These are phyloP conservation scores for Pisolithus sp. DNA, from an alignment of 768 basidiomycete genomes.

Conservation along the genomic window DNA sequence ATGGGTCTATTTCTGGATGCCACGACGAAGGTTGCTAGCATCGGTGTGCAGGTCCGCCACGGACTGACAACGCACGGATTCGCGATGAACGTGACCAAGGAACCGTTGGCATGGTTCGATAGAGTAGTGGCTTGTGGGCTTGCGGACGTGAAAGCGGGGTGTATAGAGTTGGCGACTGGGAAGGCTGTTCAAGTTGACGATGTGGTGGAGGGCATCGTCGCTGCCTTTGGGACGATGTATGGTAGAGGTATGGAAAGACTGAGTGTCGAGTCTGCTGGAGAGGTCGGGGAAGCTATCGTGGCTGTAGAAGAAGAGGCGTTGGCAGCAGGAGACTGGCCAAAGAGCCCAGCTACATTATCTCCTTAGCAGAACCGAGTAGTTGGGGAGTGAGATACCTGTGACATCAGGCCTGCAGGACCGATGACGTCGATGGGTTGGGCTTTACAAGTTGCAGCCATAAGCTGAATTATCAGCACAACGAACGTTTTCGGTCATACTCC, in stretches of 20 bases:
- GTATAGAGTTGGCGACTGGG: constrained; percentile 44
- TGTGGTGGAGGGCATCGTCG: constrained; percentile 47
- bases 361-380: too few relatives aligned
- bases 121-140: constrained; percentile 88
- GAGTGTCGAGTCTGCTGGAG: constrained; percentile 36
- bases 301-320: constrained; percentile 41
- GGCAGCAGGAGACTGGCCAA: constrained; percentile 37
- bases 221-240: constrained; percentile 41
- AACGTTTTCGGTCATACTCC: neutral
- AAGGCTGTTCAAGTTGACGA: constrained; percentile 36
- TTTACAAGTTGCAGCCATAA: neutral
- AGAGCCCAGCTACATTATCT: constrained; percentile 6
- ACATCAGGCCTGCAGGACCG: too few relatives aligned
- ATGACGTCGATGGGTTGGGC: too few relatives aligned
- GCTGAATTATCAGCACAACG: neutral
- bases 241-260: constrained; percentile 44
- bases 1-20: constrained; percentile 86
- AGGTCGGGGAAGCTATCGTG: constrained; percentile 42
- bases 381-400: too few relatives aligned
- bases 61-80: constrained; percentile 94
- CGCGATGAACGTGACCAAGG: constrained; percentile 79
- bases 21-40: constrained; percentile 86
- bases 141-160: constrained; percentile 72
- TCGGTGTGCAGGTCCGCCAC: constrained; percentile 94
- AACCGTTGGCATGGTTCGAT: constrained; percentile 83